A percentile compares a stretch with the other conserved stretches of the same genome.
Conservation (phyloP, 108 stramenopile genomes). For the Nannochloropsis granulata region DNA sequence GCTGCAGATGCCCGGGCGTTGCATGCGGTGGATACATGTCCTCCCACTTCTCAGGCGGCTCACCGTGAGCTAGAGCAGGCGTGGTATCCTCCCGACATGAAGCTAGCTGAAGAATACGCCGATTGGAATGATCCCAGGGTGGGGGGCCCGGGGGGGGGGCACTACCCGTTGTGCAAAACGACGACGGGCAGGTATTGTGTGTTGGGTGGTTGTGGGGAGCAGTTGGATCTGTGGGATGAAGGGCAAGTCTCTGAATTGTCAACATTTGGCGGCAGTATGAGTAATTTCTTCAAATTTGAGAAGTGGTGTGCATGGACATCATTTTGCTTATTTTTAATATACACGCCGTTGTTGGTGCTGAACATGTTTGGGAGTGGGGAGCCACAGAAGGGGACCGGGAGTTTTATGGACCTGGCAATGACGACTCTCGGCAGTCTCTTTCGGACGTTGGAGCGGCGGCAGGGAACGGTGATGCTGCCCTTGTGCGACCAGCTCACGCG, state of each 20-base stretch:
- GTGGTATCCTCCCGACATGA: background rate
- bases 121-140: background rate
- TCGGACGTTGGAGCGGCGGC: background rate
- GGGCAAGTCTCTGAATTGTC: background rate
- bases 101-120: background rate
- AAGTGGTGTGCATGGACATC: background rate
- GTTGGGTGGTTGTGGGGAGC: constrained; percentile 35
- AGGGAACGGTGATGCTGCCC: background rate
- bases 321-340: background rate
- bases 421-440: constrained; percentile 3
- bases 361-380: background rate
- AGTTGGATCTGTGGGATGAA: constrained; percentile 40
- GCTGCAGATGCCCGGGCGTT: background rate
- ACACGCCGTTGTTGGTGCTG: background rate
- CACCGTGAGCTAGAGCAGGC: background rate
- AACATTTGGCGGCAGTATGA: background rate
- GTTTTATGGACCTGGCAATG: background rate
- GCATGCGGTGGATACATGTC: background rate
- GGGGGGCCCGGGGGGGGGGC: constrained; percentile 6
- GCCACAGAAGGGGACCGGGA: background rate
- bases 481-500: background rate
- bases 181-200: constrained; percentile 36
- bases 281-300: background rate
- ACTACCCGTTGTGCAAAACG: background rate
- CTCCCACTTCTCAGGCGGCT: background rate